phyloP scores from a whole-genome alignment of 805 yeast genomes.

The Jamesozyma hellenica region DNA sequence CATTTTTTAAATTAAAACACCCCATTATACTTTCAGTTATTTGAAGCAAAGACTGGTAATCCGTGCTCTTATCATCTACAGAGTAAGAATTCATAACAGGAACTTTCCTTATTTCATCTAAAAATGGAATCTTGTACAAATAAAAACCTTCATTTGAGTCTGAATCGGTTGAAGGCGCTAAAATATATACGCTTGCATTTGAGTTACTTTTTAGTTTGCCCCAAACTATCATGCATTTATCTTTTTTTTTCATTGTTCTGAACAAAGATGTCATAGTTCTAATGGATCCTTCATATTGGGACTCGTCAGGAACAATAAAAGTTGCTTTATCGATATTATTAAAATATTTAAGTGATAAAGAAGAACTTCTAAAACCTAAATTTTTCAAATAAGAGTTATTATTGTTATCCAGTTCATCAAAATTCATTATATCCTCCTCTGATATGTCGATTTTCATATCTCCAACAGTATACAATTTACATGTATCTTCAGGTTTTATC shows the following conservation, averaged over 20 bases:
- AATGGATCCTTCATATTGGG: constrained; percentile 49
- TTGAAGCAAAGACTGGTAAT: constrained; percentile 17
- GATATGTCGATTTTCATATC: constrained; percentile 34
- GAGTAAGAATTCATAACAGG: constrained; percentile 33
- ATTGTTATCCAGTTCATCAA: constrained; percentile 28
- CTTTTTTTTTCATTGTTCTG: constrained; percentile 42
- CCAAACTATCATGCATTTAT: constrained; percentile 60
- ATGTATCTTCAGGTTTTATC: constrained; percentile 26
- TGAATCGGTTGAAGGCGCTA: constrained; percentile 42
- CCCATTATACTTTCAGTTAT: constrained; percentile 27
- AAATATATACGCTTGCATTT: constrained; percentile 46
- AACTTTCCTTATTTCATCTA: constrained; percentile 60
- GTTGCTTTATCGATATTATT: constrained; percentile 46
- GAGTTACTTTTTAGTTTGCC: constrained; percentile 49
- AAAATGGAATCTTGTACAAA: constrained; percentile 57
- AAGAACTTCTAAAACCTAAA: constrained; percentile 51
- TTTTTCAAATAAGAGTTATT: constrained; percentile 46
- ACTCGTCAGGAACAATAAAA: constrained; percentile 61
- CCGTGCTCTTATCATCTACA: constrained; percentile 1
- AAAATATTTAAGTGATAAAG: constrained; percentile 36
- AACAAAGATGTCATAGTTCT: constrained; percentile 60
- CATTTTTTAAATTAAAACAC: constrained; percentile 36
- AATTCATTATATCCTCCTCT: constrained; percentile 29
- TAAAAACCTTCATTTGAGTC: constrained; percentile 57
- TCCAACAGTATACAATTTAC: constrained; percentile 38